These are phyloP conservation scores for Castanea sativa DNA, from an alignment of 306 rosid species.

Conservation along the genomic window DNA sequence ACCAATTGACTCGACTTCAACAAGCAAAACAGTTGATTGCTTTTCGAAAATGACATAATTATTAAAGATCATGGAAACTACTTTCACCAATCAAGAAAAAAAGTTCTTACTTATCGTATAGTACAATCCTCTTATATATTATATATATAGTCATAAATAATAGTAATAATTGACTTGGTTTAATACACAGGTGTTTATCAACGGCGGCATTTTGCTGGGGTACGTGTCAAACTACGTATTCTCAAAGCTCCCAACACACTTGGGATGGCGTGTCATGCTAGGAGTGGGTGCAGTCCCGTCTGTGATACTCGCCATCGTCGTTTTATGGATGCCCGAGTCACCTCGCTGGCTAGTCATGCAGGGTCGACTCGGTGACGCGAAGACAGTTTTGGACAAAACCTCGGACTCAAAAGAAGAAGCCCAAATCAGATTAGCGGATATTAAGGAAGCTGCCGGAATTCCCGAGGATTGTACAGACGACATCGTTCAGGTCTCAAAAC, in stretches of 20 bases:
- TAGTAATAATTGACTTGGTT: background rate
- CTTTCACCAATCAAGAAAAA: too few species aligned
- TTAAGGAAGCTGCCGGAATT: constrained; percentile 68
- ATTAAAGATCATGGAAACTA: too few species aligned
- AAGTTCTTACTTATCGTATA: too few species aligned
- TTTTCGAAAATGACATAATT: too few species aligned
- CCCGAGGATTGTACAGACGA: constrained; percentile 54
- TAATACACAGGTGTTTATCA: constrained; percentile 52
- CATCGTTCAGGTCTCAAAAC: constrained; percentile 38
- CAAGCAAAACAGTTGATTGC: too few species aligned
- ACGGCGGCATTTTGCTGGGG: constrained; percentile 60
- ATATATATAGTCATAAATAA: too few species aligned
- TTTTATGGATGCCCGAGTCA: constrained; percentile 75
- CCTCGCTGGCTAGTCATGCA: constrained; percentile 88
- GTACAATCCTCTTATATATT: too few species aligned
- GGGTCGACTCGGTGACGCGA: constrained; percentile 75
- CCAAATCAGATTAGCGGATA: constrained; percentile 46
- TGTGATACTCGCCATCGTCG: constrained; percentile 40
- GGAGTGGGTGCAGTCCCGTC: constrained; percentile 71
- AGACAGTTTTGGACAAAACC: constrained; percentile 52
- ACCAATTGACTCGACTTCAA: too few species aligned
- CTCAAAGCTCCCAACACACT: constrained; percentile 34
- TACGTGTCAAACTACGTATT: constrained; percentile 72
- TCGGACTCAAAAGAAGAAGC: constrained; percentile 66
- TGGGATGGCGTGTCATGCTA: constrained; percentile 83